These are phyloP conservation scores for Podospora bellae-mahoneyi DNA, from an alignment of 495 filamentous ascomycete genomes.

Conservation along the genomic window DNA sequence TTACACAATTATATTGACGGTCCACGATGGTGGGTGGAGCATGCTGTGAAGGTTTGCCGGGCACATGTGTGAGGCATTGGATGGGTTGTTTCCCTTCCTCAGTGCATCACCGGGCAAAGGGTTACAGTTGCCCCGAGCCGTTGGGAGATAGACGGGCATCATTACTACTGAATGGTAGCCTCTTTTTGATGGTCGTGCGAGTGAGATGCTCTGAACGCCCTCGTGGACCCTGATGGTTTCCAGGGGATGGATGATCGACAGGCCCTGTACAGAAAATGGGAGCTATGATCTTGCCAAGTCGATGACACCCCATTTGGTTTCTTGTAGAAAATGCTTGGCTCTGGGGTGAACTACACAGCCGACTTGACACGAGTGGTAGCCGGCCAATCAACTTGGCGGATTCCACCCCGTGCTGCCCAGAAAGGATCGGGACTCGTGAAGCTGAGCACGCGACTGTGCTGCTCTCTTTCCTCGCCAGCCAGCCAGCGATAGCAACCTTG, in stretches of 20 bases:
- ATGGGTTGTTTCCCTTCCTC: background rate
- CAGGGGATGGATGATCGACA: background rate
- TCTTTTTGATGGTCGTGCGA: background rate
- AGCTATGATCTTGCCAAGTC: background rate
- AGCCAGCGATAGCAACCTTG: conserved; percentile 2
- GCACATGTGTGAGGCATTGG: conserved; percentile 6
- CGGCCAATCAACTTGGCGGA: conserved; percentile 25
- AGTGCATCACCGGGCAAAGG: conserved; percentile 1
- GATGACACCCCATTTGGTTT: background rate
- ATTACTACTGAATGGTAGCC: background rate
- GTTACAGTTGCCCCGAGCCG: background rate
- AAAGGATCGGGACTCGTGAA: conserved; percentile 15
- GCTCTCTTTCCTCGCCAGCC: conserved; percentile 12
- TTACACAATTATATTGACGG: background rate
- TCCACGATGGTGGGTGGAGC: background rate
- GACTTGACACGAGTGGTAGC: background rate
- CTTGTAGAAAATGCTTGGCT: conserved; percentile 7
- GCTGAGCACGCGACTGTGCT: conserved; percentile 32
- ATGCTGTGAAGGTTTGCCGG: background rate
- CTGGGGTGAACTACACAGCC: conserved; percentile 4
- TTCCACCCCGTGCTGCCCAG: conserved; percentile 28
- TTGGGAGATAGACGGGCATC: background rate
- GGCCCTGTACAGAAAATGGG: background rate
- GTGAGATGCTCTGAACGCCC: conserved; percentile 1
- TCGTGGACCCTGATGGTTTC: conserved; percentile 3